phyloP scores from a whole-genome alignment of 352 stramenopile genomes.

The Blastocystis hominis region DNA sequence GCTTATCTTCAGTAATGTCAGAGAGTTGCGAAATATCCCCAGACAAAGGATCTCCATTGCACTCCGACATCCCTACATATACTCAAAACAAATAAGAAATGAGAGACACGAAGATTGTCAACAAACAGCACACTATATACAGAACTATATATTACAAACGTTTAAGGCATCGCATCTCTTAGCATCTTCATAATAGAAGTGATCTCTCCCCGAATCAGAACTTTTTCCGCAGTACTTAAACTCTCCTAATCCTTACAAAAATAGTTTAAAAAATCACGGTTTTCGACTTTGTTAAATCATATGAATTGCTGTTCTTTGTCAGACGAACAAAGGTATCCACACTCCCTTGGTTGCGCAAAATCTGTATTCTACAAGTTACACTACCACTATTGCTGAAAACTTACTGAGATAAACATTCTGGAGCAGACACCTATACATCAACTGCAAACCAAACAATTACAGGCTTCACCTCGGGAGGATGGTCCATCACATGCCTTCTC shows the following conservation, averaged over 20 bases:
- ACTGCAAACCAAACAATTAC: neutral
- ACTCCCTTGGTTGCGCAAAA: neutral
- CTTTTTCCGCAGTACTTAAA: neutral
- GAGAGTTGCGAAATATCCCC: neutral
- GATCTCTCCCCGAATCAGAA: neutral
- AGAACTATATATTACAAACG: neutral
- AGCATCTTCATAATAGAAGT: neutral
- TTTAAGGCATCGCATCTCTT: slow-evolving; percentile 1
- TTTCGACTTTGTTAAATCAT: slow-evolving; percentile 42
- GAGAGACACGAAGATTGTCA: neutral
- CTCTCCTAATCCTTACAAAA: neutral
- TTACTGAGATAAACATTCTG: slow-evolving; percentile 14
- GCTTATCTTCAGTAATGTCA: neutral
- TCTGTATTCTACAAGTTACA: slow-evolving; percentile 4
- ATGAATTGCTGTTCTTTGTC: slow-evolving; percentile 9
- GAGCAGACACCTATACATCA: neutral
- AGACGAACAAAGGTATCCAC: slow-evolving; percentile 6
- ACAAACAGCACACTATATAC: neutral
- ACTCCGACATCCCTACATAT: neutral
- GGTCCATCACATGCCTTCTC: neutral
- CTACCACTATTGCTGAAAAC: neutral
- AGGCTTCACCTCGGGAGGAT: neutral
- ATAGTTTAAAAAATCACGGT: neutral
- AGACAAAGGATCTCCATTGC: neutral
- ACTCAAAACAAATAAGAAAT: neutral